Evolutionary conservation across 2,329 filamentous ascomycete genomes (phyloP).

Genomic region (Pseudogymnoascus sp.): DNA sequence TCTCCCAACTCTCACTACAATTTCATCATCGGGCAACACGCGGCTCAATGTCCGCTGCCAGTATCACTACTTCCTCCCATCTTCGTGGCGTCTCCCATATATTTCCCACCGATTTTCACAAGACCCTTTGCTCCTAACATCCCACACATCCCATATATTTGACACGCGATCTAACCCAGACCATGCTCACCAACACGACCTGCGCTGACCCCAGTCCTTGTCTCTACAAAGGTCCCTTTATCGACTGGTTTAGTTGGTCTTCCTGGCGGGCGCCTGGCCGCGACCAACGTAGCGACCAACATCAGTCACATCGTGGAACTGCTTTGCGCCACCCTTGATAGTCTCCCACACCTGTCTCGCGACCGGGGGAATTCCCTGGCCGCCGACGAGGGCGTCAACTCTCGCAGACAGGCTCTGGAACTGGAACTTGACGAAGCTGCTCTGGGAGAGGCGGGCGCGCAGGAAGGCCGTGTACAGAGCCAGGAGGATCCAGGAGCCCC

Average conservation of each 20-base stretch:
- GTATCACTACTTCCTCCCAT: neutral
- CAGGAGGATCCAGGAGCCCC: constrained; percentile 83
- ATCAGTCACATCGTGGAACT: constrained; percentile 75
- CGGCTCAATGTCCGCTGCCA: constrained; percentile 1
- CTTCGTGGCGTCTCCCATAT: constrained; percentile 5
- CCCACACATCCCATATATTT: neutral
- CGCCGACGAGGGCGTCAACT: constrained; percentile 72
- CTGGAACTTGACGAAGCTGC: constrained; percentile 80
- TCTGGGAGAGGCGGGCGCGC: constrained; percentile 82
- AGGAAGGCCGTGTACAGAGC: constrained; percentile 84
- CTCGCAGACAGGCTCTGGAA: constrained; percentile 65
- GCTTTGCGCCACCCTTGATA: constrained; percentile 63
- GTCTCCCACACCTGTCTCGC: constrained; percentile 73
- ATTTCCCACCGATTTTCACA: neutral
- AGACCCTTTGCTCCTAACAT: constrained; percentile 4
- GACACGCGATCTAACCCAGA: neutral
- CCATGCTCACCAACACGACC: constrained; percentile 4
- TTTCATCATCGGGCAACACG: neutral
- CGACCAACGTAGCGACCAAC: constrained; percentile 58
- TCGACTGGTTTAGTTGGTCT: constrained; percentile 44
- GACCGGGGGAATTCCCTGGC: constrained; percentile 76
- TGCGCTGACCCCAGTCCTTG: constrained; percentile 2
- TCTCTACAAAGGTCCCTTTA: constrained; percentile 3
- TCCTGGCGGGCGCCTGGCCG: constrained; percentile 47
- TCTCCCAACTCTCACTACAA: neutral